Conservation (phyloP, 768 basidiomycete species). For the Hemileccinum impolitum region DNA sequence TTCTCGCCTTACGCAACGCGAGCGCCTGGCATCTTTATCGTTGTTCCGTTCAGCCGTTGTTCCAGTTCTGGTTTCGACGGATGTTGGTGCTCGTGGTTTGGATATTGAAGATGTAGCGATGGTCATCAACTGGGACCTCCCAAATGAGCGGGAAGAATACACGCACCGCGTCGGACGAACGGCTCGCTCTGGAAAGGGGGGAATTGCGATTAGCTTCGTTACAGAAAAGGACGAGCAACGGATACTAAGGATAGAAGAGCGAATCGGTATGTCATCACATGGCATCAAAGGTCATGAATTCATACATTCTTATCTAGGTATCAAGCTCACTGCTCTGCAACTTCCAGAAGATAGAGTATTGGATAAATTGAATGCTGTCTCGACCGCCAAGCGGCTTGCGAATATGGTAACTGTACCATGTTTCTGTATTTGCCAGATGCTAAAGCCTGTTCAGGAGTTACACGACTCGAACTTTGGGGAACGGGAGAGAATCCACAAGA, state of each 20-base stretch:
- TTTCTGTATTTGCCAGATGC: not conserved
- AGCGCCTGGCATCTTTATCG: conserved; percentile 79
- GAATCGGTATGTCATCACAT: conserved; percentile 63
- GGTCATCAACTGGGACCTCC: conserved; percentile 97
- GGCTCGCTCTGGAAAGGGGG: conserved; percentile 85
- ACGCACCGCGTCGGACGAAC: conserved; percentile 94
- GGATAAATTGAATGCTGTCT: conserved; percentile 83
- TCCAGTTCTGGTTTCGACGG: conserved; percentile 90
- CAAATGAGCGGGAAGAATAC: conserved; percentile 87
- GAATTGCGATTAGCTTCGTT: conserved; percentile 90
- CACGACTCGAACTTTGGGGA: conserved; percentile 88
- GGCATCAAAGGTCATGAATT: not conserved
- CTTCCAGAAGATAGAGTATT: conserved; percentile 80
- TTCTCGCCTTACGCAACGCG: conserved; percentile 89
- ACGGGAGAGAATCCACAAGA: conserved; percentile 77
- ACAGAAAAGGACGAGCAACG: conserved; percentile 90
- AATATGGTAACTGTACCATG: conserved; percentile 65
- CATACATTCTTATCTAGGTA: conserved; percentile 44
- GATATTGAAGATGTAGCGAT: conserved; percentile 96
- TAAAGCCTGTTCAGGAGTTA: conserved; percentile 54
- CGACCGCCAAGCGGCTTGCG: conserved; percentile 88
- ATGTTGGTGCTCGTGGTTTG: conserved; percentile 91
- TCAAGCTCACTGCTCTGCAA: conserved; percentile 67
- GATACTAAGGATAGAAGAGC: conserved; percentile 76
- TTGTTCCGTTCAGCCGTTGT: conserved; percentile 84